Conservation (phyloP, 768 basidiomycete species). For the Clitopilus passeckerianus region DNA sequence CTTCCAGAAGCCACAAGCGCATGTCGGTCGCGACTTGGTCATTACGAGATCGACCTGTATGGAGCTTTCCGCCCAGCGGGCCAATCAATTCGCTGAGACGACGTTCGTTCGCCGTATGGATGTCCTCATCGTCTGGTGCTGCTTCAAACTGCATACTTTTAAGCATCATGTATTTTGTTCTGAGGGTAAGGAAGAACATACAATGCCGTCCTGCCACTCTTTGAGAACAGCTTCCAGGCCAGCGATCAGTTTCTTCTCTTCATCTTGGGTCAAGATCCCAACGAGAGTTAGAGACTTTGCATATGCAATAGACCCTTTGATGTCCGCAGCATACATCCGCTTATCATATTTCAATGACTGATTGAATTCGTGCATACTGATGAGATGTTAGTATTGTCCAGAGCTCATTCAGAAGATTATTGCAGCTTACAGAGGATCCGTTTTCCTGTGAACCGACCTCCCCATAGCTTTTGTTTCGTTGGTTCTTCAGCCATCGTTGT, state of each 20-base stretch:
- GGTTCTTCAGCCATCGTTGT: constrained; percentile 15
- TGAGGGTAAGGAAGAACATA: constrained; percentile 26
- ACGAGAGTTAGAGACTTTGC: constrained; percentile 79
- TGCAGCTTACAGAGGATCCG: constrained; percentile 71
- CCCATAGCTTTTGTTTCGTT: constrained; percentile 76
- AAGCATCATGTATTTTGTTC: background rate
- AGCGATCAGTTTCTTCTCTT: constrained; percentile 65
- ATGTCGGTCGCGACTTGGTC: constrained; percentile 99
- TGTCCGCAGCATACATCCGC: constrained; percentile 89
- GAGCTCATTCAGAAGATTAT: constrained; percentile 4
- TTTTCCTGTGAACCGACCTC: constrained; percentile 84
- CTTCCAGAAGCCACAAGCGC: constrained; percentile 89
- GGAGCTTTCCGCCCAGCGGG: constrained; percentile 88
- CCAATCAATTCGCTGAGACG: constrained; percentile 92
- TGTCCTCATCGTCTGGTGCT: constrained; percentile 93
- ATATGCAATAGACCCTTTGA: constrained; percentile 93
- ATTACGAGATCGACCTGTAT: constrained; percentile 95
- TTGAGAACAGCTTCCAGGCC: constrained; percentile 72
- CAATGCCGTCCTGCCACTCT: constrained; percentile 83
- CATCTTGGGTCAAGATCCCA: constrained; percentile 76
- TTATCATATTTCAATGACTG: constrained; percentile 94
- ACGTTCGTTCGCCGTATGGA: constrained; percentile 98
- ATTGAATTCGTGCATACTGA: constrained; percentile 96
- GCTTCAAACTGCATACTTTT: constrained; percentile 55
- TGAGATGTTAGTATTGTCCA: constrained; percentile 2